phyloP scores from a whole-genome alignment of 257 asterid genomes.

The Phtheirospermum japonicum region DNA sequence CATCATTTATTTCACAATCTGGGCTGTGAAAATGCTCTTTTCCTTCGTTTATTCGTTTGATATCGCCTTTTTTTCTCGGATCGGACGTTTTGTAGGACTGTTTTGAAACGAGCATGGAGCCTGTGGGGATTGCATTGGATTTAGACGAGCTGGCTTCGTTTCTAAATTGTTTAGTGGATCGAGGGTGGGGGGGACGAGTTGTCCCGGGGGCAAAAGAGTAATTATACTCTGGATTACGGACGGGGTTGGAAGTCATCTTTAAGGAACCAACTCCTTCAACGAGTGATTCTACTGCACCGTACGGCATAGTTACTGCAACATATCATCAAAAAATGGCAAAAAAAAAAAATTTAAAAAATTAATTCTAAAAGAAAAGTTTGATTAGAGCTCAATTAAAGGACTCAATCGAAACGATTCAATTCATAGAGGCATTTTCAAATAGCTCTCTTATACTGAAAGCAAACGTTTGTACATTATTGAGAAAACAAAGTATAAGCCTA shows the following conservation, averaged over 20 bases:
- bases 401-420: neutral
- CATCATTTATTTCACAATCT: constrained; percentile 30
- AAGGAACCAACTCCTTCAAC: constrained; percentile 60
- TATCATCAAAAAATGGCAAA: constrained; percentile 26
- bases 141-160: constrained; percentile 44
- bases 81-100: constrained; percentile 39
- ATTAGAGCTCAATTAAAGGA: neutral
- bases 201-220: constrained; percentile 36
- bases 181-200: constrained; percentile 56
- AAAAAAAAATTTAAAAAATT: constrained; percentile 27
- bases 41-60: constrained; percentile 16
- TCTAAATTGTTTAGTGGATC: constrained; percentile 38
- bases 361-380: neutral
- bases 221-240: constrained; percentile 33
- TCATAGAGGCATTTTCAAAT: neutral
- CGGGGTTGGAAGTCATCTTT: constrained; percentile 43
- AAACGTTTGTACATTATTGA: neutral
- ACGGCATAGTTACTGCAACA: constrained; percentile 41
- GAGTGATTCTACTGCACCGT: constrained; percentile 54
- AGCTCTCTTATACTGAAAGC: neutral
- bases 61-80: constrained; percentile 25
- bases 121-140: constrained; percentile 33
- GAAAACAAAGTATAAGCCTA: neutral
- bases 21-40: constrained; percentile 27
- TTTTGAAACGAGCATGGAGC: constrained; percentile 44